Evolutionary conservation across 2,329 filamentous ascomycete genomes (phyloP).

Genomic region (Ophiosphaerella herpotricha): DNA sequence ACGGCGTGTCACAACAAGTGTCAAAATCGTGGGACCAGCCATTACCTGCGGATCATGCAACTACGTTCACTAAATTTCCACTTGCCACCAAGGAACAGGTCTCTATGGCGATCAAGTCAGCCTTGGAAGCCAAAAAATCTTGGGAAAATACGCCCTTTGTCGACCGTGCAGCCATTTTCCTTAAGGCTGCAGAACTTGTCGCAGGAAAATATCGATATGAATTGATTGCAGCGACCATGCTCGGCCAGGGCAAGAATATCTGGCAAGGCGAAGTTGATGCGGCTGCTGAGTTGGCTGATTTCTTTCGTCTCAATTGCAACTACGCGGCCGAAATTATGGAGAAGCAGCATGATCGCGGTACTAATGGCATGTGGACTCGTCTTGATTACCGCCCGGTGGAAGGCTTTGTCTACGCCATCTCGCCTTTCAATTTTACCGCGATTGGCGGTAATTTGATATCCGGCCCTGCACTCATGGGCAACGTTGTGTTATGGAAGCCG

Average conservation of each 20-base stretch:
- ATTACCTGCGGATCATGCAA: conserved; percentile 60
- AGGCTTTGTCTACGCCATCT: conserved; percentile 91
- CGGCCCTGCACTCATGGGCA: conserved; percentile 84
- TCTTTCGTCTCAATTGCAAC: conserved; percentile 86
- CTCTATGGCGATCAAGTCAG: conserved; percentile 75
- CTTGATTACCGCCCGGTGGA: conserved; percentile 86
- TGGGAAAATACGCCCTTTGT: conserved; percentile 88
- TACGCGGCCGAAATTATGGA: conserved; percentile 88
- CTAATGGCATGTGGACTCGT: conserved; percentile 81
- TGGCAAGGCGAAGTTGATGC: conserved; percentile 98
- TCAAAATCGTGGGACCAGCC: conserved; percentile 32
- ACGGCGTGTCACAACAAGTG: conserved; percentile 29
- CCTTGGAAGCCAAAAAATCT: conserved; percentile 76
- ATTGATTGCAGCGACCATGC: conserved; percentile 91
- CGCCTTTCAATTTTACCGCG: conserved; percentile 95
- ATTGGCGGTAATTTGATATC: conserved; percentile 85
- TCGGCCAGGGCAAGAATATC: conserved; percentile 95
- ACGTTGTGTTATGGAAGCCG: conserved; percentile 95
- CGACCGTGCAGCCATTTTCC: conserved; percentile 87
- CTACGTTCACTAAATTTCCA: conserved; percentile 78
- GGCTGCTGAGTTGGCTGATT: conserved; percentile 88
- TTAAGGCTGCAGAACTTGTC: conserved; percentile 91
- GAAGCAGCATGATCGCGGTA: conserved; percentile 81
- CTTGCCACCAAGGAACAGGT: conserved; percentile 77
- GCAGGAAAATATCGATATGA: conserved; percentile 87